Evolutionary conservation across 75 land plant species (phyloP), one percentile per base, ranked within the genome.

Genomic region (Cryptomeria japonica): DNA sequence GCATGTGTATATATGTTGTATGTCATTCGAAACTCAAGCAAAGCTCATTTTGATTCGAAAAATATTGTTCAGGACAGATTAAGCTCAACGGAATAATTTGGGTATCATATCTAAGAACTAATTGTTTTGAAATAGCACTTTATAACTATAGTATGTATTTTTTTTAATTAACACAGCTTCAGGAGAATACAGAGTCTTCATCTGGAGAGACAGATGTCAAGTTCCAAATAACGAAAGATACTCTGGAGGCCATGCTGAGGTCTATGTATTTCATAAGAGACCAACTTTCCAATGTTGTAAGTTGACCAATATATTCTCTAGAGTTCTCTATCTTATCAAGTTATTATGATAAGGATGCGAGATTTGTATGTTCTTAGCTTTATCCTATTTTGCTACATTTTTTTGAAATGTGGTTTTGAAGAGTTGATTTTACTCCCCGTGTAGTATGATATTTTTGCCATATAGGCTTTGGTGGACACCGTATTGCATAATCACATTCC

Each of bases 261-360:
- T 94, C 93, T 58, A 91, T 94, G 92, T 91, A 93, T 70, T 87
- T 14, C 53, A 92, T 92, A 83, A 91, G 90, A 88, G 95, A 94
- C 38, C 92, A 92, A 64, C 78, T 92, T 85, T 87, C 91, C 51
- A 77, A 85, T 58, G 34, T 75, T 80, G 90, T 92, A 86, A 53
- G 86, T 84, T 22, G 38, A 84, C 25, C 39, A 31, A 82, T 25
- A 25, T 82, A 82, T 28, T 28, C 46, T 12, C 32, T 44, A 9
- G 31, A 82, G 47, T 80, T 41, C 3, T 46, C 46, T 82, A 10
- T 39, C 41, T 39, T 19, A 19, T 18, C 18, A 46, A 39, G 39
- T 28, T 82, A 28, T 82, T 44, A 25, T 28, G 5, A 82, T n/a
- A 82, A 13, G 3, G 14, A 28, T 44, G 22, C n/a, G 15, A n/a